A percentile compares a stretch with the other conserved stretches of the same genome.
phyloP scores from a whole-genome alignment of 1,284 basidiomycete genomes.

The Leccinum colubrinum region DNA sequence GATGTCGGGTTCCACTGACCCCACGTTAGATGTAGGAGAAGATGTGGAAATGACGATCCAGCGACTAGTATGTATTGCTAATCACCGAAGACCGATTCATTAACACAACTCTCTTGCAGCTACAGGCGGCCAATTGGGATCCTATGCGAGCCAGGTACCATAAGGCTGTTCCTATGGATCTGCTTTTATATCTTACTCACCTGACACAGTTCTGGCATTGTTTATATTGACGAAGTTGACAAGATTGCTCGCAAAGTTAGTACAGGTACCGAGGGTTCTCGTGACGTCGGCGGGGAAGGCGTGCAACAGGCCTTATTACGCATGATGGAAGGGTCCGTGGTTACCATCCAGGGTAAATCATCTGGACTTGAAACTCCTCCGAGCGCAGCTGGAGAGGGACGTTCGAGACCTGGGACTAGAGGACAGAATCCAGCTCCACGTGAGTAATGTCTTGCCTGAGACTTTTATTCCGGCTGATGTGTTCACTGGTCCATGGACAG shows the following conservation, averaged over 20 bases:
- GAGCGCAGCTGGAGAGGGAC: constrained; percentile 40
- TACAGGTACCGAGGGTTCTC: constrained; percentile 67
- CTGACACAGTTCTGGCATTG: constrained; percentile 73
- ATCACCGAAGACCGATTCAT: neutral
- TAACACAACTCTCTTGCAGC: constrained; percentile 35
- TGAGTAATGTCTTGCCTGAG: constrained; percentile 12
- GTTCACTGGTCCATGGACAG: constrained; percentile 33
- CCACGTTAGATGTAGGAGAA: constrained; percentile 81
- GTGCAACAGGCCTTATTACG: constrained; percentile 92
- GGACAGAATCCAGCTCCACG: constrained; percentile 24
- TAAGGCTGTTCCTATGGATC: neutral
- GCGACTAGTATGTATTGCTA: constrained; percentile 54
- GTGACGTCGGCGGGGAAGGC: constrained; percentile 94
- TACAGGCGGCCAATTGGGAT: constrained; percentile 88
- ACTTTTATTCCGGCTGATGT: neutral
- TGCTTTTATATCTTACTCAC: constrained; percentile 6
- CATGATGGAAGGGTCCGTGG: constrained; percentile 89
- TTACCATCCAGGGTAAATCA: constrained; percentile 79
- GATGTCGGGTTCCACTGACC: constrained; percentile 10
- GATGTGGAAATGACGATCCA: constrained; percentile 91
- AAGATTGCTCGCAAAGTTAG: constrained; percentile 79
- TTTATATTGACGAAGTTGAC: constrained; percentile 96
- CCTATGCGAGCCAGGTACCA: constrained; percentile 71
- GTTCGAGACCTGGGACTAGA: constrained; percentile 43
- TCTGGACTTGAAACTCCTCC: constrained; percentile 45